Percentiles rank a stretch among this genome's conserved stretches.
Evolutionary conservation across 2,329 filamentous ascomycete genomes (phyloP).

Genomic region (Xylaria polymorpha): DNA sequence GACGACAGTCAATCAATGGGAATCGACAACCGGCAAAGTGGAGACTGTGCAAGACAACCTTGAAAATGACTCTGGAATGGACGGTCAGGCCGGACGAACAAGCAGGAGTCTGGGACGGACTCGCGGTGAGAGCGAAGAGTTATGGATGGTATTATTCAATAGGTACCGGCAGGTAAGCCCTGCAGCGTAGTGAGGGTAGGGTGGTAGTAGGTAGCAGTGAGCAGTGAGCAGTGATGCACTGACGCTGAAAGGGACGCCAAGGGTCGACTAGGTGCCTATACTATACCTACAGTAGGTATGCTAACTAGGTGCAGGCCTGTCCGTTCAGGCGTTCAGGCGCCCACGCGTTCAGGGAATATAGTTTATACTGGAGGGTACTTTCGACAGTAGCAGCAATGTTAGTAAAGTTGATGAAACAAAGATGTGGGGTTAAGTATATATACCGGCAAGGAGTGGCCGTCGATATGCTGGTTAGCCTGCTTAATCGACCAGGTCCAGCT

Average conservation of each 20-base stretch:
- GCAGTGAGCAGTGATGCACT: not conserved
- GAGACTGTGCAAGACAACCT: constrained; percentile 2
- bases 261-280: not conserved
- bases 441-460: constrained; percentile 3
- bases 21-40: constrained; percentile 4
- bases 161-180: constrained; percentile 11
- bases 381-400: not conserved
- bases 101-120: constrained; percentile 1
- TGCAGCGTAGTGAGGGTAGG: not conserved
- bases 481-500: not conserved
- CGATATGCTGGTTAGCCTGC: constrained; percentile 3
- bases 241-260: not conserved
- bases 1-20: constrained; percentile 7
- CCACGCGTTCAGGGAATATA: not conserved
- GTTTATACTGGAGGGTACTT: constrained; percentile 26
- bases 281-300: not conserved
- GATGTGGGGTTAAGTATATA: constrained; percentile 24
- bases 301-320: not conserved
- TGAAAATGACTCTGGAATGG: not conserved
- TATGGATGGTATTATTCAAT: not conserved
- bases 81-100: constrained; percentile 14
- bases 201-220: not conserved
- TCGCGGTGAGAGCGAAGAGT: constrained; percentile 18
- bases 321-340: not conserved
- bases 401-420: constrained; percentile 7